These are phyloP conservation scores for Quercus mongolica DNA, from an alignment of 306 rosid genomes.

Conservation along the genomic window DNA sequence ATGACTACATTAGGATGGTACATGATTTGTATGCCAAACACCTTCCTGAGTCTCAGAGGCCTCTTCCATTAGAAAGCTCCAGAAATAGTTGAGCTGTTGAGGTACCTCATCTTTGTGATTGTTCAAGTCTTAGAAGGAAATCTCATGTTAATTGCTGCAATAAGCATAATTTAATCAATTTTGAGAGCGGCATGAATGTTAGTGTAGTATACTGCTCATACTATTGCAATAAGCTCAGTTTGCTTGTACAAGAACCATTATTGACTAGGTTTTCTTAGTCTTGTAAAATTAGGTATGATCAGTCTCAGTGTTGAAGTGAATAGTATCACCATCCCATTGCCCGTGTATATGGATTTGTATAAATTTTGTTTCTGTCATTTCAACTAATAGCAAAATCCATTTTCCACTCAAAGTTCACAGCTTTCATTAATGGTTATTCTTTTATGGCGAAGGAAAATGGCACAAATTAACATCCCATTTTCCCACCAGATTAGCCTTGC, in stretches of 20 bases:
- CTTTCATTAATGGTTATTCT: neutral
- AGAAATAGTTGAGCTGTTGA: neutral
- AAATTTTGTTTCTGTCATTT: neutral
- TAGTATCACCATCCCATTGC: neutral
- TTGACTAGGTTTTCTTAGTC: conserved; percentile 2
- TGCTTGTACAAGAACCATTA: neutral
- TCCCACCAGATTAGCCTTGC: no score
- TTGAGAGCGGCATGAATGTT: neutral
- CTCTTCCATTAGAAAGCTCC: conserved; percentile 24
- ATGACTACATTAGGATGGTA: conserved; percentile 35
- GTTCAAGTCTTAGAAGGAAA: neutral
- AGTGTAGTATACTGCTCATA: neutral
- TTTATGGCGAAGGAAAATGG: neutral
- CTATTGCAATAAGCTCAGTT: conserved; percentile 15
- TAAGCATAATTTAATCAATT: neutral
- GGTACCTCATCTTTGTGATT: conserved; percentile 9
- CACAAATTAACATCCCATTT: no score
- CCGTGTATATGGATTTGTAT: neutral
- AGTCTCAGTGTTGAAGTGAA: neutral
- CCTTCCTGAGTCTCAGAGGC: conserved; percentile 50
- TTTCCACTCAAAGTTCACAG: neutral
- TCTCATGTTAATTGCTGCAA: neutral
- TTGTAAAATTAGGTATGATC: neutral
- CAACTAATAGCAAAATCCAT: neutral
- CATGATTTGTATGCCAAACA: conserved; percentile 39